Evolutionary conservation across 2,329 filamentous ascomycete species (phyloP).

Genomic region (Phialophora macrospora): DNA sequence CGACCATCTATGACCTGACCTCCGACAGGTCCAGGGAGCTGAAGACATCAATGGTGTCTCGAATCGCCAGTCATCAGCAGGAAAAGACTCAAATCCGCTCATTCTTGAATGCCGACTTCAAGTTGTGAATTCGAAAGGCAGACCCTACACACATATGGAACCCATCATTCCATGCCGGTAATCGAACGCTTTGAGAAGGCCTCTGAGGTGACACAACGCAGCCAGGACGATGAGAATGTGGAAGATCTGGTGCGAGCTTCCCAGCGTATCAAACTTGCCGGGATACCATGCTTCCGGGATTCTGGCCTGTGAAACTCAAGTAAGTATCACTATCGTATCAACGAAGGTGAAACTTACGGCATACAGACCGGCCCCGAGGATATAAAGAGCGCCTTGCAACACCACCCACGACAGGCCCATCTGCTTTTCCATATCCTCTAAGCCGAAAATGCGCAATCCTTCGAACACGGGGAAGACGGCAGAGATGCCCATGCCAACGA

Average conservation of each 20-base stretch:
- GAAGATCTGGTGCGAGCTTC: slow-evolving; percentile 94
- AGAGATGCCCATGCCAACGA: slow-evolving; percentile 82
- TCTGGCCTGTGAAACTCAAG: slow-evolving; percentile 59
- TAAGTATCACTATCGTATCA: slow-evolving; percentile 27
- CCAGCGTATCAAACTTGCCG: slow-evolving; percentile 84
- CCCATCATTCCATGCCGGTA: slow-evolving; percentile 67
- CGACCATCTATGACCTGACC: slow-evolving; percentile 89
- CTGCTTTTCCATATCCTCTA: slow-evolving; percentile 66
- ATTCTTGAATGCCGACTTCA: slow-evolving; percentile 74
- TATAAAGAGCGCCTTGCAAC: slow-evolving; percentile 80
- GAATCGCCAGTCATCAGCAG: slow-evolving; percentile 65
- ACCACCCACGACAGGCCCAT: slow-evolving; percentile 84
- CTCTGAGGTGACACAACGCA: slow-evolving; percentile 78
- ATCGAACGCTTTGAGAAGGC: slow-evolving; percentile 83
- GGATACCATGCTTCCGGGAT: slow-evolving; percentile 82
- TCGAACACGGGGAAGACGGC: slow-evolving; percentile 84
- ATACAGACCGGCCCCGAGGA: slow-evolving; percentile 83
- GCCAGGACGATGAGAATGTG: slow-evolving; percentile 86
- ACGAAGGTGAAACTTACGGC: slow-evolving; percentile 62
- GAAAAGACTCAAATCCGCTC: slow-evolving; percentile 67
- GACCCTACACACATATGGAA: slow-evolving; percentile 24
- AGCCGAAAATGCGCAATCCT: slow-evolving; percentile 70
- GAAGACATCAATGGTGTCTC: slow-evolving; percentile 74
- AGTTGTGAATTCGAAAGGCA: slow-evolving; percentile 58
- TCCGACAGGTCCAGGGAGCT: slow-evolving; percentile 73